A percentile compares a stretch with the other conserved stretches of the same genome.
Conservation (phyloP, 331 rosid species). For the Erythrophleum ivorense region DNA sequence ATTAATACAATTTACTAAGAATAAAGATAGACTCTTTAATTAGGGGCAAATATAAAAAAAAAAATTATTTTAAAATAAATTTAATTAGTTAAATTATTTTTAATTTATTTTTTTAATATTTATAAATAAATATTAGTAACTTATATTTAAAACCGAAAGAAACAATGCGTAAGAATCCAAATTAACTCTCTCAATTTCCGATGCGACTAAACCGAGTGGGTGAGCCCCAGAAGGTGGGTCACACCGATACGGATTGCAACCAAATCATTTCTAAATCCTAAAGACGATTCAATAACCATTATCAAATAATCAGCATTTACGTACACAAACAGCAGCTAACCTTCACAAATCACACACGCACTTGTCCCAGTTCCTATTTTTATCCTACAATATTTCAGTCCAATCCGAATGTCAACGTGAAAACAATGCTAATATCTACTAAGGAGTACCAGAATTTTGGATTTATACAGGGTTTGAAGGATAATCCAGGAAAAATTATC, state of each 20-base stretch:
- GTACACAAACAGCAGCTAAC: neutral
- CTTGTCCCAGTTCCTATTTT: neutral
- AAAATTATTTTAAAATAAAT: too few relatives aligned
- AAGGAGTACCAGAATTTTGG: neutral
- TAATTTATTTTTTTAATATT: too few relatives aligned
- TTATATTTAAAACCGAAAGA: too few relatives aligned
- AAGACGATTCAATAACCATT: neutral
- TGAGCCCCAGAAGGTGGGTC: neutral
- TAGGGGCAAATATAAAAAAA: too few relatives aligned
- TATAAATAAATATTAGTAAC: too few relatives aligned
- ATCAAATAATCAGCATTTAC: neutral
- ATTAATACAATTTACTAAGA: too few relatives aligned
- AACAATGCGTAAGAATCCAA: neutral
- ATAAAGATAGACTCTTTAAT: too few relatives aligned
- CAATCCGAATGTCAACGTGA: neutral
- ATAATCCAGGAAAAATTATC: neutral
- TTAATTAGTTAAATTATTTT: too few relatives aligned
- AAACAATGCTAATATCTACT: too few relatives aligned
- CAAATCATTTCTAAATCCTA: neutral
- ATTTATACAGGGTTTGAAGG: neutral
- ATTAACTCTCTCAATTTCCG: slow-evolving; percentile 19
- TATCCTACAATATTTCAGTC: neutral
- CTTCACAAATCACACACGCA: neutral
- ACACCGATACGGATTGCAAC: neutral
- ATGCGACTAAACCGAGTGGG: slow-evolving; percentile 3